These are phyloP conservation scores for Metschnikowia koreensis DNA, from an alignment of 805 yeast genomes.

Conservation along the genomic window DNA sequence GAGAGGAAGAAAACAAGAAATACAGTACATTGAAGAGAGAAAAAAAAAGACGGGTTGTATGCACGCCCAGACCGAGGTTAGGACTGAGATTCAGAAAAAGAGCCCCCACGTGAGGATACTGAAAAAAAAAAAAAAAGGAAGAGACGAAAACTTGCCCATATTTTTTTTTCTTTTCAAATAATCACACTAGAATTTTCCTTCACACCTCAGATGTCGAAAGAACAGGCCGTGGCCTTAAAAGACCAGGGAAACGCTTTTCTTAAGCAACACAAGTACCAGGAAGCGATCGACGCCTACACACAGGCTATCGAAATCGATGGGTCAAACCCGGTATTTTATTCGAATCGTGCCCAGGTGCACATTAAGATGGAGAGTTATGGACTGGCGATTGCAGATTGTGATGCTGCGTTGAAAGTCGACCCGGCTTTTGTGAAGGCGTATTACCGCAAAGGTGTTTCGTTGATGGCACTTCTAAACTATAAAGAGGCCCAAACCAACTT, in stretches of 20 bases:
- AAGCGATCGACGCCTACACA: conserved; percentile 71
- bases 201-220: conserved; percentile 17
- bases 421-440: conserved; percentile 71
- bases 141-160: too few relatives aligned
- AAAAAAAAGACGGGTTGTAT: too few relatives aligned
- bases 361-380: conserved; percentile 87
- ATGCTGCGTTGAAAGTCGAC: conserved; percentile 65
- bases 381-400: conserved; percentile 75
- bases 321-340: conserved; percentile 60
- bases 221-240: conserved; percentile 52
- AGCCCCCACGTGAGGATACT: neutral
- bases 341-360: conserved; percentile 89
- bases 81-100: neutral
- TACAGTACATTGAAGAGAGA: too few relatives aligned
- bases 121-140: too few relatives aligned
- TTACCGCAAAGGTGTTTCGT: conserved; percentile 83
- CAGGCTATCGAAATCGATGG: conserved; percentile 67
- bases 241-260: conserved; percentile 71
- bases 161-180: neutral
- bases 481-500: conserved; percentile 72
- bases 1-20: too few relatives aligned
- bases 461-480: conserved; percentile 72
- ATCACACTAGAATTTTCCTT: too few relatives aligned
- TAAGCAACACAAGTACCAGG: conserved; percentile 58
- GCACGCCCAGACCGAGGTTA: too few relatives aligned